Conservation (phyloP, 2,329 filamentous ascomycete species). For the Ophiostoma populinum region DNA sequence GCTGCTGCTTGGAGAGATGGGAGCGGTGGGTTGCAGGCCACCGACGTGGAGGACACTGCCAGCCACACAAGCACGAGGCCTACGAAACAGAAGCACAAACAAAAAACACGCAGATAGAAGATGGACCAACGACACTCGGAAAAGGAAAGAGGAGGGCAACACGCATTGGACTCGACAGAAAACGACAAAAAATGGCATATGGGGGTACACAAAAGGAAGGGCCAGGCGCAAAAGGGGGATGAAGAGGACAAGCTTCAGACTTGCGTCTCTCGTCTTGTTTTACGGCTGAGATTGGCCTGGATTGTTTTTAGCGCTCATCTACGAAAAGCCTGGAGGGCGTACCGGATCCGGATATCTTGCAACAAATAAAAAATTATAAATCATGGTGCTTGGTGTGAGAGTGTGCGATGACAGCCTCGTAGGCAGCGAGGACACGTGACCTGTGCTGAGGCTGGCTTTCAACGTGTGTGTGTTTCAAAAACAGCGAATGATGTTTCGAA, state of each 20-base stretch:
- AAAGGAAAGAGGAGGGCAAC: constrained; percentile 9
- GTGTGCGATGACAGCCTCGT: neutral
- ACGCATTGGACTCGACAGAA: neutral
- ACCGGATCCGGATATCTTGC: constrained; percentile 72
- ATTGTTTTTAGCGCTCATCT: no score
- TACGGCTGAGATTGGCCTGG: neutral
- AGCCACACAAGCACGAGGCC: no score
- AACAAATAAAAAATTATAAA: constrained; percentile 28
- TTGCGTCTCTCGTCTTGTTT: neutral
- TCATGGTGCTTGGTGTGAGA: constrained; percentile 16
- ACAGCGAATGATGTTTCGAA: no score
- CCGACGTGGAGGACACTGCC: no score
- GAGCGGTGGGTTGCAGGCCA: no score
- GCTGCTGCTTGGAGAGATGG: no score
- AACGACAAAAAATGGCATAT: neutral
- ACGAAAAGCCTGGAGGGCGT: constrained; percentile 34
- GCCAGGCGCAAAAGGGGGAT: constrained; percentile 22
- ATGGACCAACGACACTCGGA: constrained; percentile 39
- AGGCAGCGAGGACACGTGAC: no score
- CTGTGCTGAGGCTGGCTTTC: no score
- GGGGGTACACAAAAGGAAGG: constrained; percentile 8
- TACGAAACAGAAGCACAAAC: neutral
- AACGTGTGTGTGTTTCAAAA: no score
- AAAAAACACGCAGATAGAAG: constrained; percentile 46
- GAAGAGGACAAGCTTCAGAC: neutral